Evolutionary conservation across 768 basidiomycete species (phyloP).

Genomic region (Rhizopogon rudus): DNA sequence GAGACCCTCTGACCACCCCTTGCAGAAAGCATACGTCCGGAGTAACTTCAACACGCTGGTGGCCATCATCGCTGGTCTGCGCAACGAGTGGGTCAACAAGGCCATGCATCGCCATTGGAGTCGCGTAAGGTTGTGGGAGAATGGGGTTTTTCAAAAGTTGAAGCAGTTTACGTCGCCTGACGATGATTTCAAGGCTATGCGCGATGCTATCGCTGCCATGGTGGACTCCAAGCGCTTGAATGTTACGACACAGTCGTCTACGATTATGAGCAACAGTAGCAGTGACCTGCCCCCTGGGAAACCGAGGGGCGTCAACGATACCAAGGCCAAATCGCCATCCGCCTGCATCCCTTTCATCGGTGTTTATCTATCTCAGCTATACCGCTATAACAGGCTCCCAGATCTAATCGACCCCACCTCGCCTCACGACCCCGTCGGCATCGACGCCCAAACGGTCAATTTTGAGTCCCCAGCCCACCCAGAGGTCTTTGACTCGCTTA

Average conservation of each 20-base stretch:
- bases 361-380: conserved; percentile 70
- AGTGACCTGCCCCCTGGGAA: conserved; percentile 35
- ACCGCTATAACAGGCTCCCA: conserved; percentile 61
- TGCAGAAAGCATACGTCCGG: conserved; percentile 73
- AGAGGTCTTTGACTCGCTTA: conserved; percentile 71
- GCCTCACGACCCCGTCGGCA: conserved; percentile 60
- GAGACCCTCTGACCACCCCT: not conserved
- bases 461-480: conserved; percentile 71
- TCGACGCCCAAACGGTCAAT: conserved; percentile 56
- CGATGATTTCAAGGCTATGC: conserved; percentile 74
- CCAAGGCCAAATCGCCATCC: conserved; percentile 40
- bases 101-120: conserved; percentile 67
- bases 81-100: conserved; percentile 59
- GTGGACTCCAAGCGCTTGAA: conserved; percentile 62
- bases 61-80: conserved; percentile 75
- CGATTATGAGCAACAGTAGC: conserved; percentile 43
- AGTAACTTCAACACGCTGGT: conserved; percentile 77
- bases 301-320: conserved; percentile 30
- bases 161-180: conserved; percentile 56
- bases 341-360: conserved; percentile 71
- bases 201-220: conserved; percentile 57
- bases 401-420: conserved; percentile 82
- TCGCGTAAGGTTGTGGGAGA: conserved; percentile 65
- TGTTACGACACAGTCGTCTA: conserved; percentile 46
- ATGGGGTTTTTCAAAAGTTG: conserved; percentile 68